phyloP scores from a whole-genome alignment of 2,329 filamentous ascomycete genomes.

The Hypoxylon sp. region DNA sequence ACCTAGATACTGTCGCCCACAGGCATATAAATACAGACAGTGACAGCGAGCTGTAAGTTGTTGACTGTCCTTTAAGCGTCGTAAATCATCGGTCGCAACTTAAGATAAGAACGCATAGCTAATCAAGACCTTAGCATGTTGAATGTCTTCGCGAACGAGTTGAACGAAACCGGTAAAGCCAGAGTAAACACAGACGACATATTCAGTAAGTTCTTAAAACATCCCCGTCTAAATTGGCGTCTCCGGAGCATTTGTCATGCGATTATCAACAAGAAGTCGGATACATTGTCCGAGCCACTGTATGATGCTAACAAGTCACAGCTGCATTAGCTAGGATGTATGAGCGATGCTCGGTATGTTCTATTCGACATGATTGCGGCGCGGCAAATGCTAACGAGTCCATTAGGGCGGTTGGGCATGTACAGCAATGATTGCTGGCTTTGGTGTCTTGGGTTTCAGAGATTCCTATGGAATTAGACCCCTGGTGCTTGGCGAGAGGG shows the following conservation, averaged over 20 bases:
- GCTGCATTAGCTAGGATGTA: conserved; percentile 76
- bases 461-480: conserved; percentile 83
- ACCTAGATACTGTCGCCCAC: conserved; percentile 80
- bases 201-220: conserved; percentile 62
- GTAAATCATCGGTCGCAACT: neutral
- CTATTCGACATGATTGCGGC: neutral
- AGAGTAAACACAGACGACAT: conserved; percentile 84
- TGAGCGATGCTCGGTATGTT: conserved; percentile 60
- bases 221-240: too few relatives aligned
- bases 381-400: conserved; percentile 4
- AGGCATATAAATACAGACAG: conserved; percentile 72
- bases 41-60: conserved; percentile 34
- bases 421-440: conserved; percentile 85
- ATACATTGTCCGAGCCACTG: neutral
- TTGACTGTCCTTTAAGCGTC: neutral
- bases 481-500: conserved; percentile 73
- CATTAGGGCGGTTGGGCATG: conserved; percentile 78
- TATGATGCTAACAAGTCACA: conserved; percentile 10
- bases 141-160: conserved; percentile 32
- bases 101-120: neutral
- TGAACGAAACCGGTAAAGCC: conserved; percentile 77
- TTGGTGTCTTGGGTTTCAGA: conserved; percentile 76
- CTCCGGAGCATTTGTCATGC: too few relatives aligned
- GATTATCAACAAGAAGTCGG: too few relatives aligned
- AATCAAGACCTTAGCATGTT: conserved; percentile 28